Evolutionary conservation across 768 basidiomycete genomes (phyloP), one percentile per base, ranked within the genome.

Genomic region (Collybia sp.): DNA sequence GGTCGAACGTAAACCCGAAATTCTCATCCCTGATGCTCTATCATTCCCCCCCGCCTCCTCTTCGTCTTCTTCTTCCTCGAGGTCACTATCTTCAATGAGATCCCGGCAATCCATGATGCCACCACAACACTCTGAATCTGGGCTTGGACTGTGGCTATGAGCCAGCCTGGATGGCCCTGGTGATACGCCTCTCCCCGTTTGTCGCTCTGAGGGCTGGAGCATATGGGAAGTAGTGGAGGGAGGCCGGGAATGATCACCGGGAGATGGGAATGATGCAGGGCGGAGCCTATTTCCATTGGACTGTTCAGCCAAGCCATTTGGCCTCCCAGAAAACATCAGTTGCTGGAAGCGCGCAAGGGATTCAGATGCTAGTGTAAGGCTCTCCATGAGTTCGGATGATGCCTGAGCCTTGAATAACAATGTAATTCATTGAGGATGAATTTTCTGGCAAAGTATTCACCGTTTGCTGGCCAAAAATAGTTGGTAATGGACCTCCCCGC

Each of bases 291-390:
- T 45, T 38, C 38, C 25, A 25, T 25, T 17, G 43, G 51, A 34
- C 18, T 52, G 20, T 46, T 49, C 18, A 40, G 56, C 42, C 30
- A 18, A 30, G 41, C 40, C 51, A 20, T 53, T 51, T 45, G 51
- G 39, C n/a, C 35, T 59, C 48, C 68, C 58, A 35, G 70, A 46
- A 50, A 74, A 75, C 1, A 70, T 68, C 32, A 77, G 53, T 46
- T 72, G 67, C 42, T 80, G 77, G 52, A 82, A 83, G 44, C 68
- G 76, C 36, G 69, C 58, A 32, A 83, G 57, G n/a, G 78, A 75
- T n/a, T 66, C 64, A 6, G 72, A 70, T 2, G 75, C 71, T 20
- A 66, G 58, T 3, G 69, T 59, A 34, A 83, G 68, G 47, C 70
- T 65, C 16, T 73, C 70, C 67, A 77, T 64, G 19, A 82, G 61